Conservation (phyloP, 352 stramenopile species). For the Achlya hypogyna region DNA sequence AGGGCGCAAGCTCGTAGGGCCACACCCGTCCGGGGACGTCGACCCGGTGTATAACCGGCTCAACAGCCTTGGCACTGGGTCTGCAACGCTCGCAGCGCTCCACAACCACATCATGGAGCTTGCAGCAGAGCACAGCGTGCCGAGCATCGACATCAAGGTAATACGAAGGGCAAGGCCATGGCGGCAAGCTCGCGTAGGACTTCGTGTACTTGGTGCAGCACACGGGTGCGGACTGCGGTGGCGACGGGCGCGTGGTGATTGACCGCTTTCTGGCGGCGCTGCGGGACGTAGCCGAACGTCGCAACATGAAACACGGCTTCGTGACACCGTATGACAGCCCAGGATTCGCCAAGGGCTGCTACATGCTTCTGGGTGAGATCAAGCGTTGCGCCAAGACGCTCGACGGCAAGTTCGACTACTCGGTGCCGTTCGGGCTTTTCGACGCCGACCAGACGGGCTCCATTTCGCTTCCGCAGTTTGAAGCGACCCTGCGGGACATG, state of each 20-base stretch:
- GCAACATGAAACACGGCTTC: conserved; percentile 81
- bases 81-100: conserved; percentile 51
- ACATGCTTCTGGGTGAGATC: conserved; percentile 57
- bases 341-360: conserved; percentile 60
- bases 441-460: conserved; percentile 60
- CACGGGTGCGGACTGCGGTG: conserved; percentile 62
- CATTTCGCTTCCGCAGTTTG: conserved; percentile 66
- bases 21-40: conserved; percentile 24
- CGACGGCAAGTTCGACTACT: conserved; percentile 67
- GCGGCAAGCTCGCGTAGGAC: conserved; percentile 21
- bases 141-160: conserved; percentile 24
- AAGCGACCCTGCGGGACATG: conserved; percentile 53
- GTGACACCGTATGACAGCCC: conserved; percentile 74
- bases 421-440: conserved; percentile 57
- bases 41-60: conserved; percentile 59
- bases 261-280: conserved; percentile 62
- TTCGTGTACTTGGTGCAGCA: conserved; percentile 67
- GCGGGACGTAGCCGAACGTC: conserved; percentile 53
- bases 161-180: conserved; percentile 4
- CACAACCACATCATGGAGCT: conserved; percentile 45
- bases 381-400: conserved; percentile 69
- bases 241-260: conserved; percentile 51
- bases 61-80: conserved; percentile 64
- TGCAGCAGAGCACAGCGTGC: conserved; percentile 35
- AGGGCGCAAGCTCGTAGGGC: conserved; percentile 55